phyloP scores from a whole-genome alignment of 2,329 filamentous ascomycete species.

The Hysterium pulicare region DNA sequence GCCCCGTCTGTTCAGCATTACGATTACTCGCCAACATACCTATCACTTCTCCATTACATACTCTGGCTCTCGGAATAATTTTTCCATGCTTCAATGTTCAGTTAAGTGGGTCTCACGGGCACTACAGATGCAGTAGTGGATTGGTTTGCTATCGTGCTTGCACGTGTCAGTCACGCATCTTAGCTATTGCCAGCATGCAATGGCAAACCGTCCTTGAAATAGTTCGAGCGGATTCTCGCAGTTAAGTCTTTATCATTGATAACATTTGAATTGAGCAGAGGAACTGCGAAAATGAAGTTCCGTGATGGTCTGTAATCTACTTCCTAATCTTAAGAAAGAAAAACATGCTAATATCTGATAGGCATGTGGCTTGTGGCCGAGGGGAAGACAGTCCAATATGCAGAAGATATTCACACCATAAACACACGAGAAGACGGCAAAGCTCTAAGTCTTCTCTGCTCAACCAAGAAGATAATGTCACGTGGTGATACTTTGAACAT shows the following conservation, averaged over 20 bases:
- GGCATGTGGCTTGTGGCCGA: slow-evolving; percentile 64
- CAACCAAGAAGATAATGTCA: slow-evolving; percentile 53
- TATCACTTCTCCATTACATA: background rate
- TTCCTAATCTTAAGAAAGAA: background rate
- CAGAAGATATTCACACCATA: slow-evolving; percentile 60
- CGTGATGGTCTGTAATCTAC: slow-evolving; percentile 50
- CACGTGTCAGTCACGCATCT: no score
- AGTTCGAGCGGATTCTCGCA: no score
- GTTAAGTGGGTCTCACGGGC: no score
- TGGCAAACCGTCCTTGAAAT: no score
- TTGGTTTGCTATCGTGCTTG: no score
- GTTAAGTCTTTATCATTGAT: no score
- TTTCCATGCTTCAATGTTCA: background rate
- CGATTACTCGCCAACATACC: background rate
- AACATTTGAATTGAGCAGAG: no score
- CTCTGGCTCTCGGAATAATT: background rate
- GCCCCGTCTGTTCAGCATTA: no score
- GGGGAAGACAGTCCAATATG: slow-evolving; percentile 60
- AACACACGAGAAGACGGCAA: slow-evolving; percentile 45
- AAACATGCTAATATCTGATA: slow-evolving; percentile 11
- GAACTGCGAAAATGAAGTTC: no score
- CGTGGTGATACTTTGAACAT: slow-evolving; percentile 57
- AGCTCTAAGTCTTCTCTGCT: slow-evolving; percentile 55
- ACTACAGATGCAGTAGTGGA: no score
- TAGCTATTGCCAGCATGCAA: no score